Percentiles rank a stretch among this genome's conserved stretches.
These are phyloP conservation scores for Suillus bovinus DNA, from an alignment of 768 basidiomycete species.

Conservation along the genomic window DNA sequence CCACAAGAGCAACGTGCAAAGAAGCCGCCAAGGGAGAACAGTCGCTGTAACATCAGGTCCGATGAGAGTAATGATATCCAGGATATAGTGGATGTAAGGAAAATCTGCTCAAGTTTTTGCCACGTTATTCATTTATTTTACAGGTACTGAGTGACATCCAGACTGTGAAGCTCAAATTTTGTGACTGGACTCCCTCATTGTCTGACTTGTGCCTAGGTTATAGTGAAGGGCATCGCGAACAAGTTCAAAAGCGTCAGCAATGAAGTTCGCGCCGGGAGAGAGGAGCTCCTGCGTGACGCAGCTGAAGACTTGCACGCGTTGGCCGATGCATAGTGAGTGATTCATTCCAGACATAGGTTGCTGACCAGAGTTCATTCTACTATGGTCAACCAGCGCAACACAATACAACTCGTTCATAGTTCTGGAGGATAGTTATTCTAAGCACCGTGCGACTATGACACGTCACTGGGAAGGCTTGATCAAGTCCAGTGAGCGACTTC, in stretches of 20 bases:
- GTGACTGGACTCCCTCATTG: conserved; percentile 1
- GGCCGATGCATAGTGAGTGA: conserved; percentile 29
- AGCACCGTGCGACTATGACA: conserved; percentile 40
- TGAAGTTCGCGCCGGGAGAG: conserved; percentile 45
- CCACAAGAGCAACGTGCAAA: background rate
- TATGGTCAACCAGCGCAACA: conserved; percentile 36
- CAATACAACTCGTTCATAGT: conserved; percentile 57
- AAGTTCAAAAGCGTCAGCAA: conserved; percentile 50
- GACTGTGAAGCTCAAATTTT: conserved; percentile 31
- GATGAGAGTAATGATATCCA: conserved; percentile 21
- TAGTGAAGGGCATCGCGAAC: conserved; percentile 46
- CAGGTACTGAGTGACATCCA: conserved; percentile 55
- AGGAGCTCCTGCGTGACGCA: conserved; percentile 48
- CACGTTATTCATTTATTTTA: background rate
- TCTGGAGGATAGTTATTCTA: conserved; percentile 55
- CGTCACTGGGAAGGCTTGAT: conserved; percentile 43
- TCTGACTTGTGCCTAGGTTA: conserved; percentile 39
- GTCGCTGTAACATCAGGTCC: background rate
- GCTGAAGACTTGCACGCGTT: conserved; percentile 46
- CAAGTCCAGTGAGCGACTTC: conserved; percentile 39
- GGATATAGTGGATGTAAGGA: conserved; percentile 46
- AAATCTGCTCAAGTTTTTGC: background rate
- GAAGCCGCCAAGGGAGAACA: background rate
- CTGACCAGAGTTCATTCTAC: background rate
- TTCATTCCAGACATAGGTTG: background rate